Percentiles rank a stretch among this genome's conserved stretches.
phyloP scores from a whole-genome alignment of 257 asterid genomes.

The Voacanga thouarsii region DNA sequence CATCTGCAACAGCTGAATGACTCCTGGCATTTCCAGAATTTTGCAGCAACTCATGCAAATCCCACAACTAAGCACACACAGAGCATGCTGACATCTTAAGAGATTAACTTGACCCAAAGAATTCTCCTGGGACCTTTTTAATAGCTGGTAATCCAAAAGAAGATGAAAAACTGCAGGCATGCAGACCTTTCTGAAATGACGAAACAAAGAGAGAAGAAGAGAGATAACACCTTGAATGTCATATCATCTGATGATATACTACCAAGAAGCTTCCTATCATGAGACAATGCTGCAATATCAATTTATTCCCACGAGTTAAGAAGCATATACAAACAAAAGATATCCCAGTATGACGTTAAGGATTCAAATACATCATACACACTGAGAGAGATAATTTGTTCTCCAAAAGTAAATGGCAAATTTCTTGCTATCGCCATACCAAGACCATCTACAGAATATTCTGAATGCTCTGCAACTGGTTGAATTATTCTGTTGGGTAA shows the following conservation, averaged over 20 bases:
- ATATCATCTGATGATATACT: slow-evolving; percentile 77
- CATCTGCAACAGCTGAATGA: slow-evolving; percentile 43
- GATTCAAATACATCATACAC: no score
- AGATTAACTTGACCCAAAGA: background rate
- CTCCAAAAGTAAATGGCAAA: no score
- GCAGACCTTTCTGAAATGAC: background rate
- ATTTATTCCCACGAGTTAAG: slow-evolving; percentile 2
- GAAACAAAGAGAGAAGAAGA: background rate
- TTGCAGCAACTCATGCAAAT: slow-evolving; percentile 69
- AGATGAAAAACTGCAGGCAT: background rate
- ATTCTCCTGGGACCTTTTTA: no score
- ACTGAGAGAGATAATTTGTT: no score
- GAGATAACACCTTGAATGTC: slow-evolving; percentile 51
- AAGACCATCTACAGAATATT: slow-evolving; percentile 76
- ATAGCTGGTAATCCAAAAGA: background rate
- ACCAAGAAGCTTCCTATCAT: slow-evolving; percentile 79
- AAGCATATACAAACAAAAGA: background rate
- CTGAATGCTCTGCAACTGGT: slow-evolving; percentile 92
- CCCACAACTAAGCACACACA: slow-evolving; percentile 51
- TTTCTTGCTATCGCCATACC: slow-evolving; percentile 38
- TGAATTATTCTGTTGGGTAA: slow-evolving; percentile 86
- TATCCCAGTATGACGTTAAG: no score
- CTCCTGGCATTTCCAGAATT: slow-evolving; percentile 38
- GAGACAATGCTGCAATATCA: slow-evolving; percentile 65
- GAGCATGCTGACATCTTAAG: background rate